Evolutionary conservation across 140 eudicot genomes (phyloP).

Genomic region (Anethum foeniculum): DNA sequence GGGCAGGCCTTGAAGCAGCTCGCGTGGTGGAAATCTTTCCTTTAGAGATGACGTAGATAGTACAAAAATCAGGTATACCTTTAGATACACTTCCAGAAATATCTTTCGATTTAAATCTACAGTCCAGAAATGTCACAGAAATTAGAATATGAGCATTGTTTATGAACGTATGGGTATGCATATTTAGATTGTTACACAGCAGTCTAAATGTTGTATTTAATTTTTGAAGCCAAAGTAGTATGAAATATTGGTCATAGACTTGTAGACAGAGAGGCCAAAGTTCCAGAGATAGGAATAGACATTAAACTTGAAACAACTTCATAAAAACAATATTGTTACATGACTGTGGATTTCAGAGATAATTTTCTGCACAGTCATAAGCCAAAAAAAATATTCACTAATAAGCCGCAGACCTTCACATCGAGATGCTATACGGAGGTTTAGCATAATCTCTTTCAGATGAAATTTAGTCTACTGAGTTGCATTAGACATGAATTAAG

Average conservation of each 20-base stretch:
- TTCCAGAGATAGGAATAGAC: background rate
- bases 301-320: background rate
- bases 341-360: background rate
- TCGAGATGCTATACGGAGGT: too few relatives aligned
- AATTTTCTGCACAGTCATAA: background rate
- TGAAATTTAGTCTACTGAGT: background rate
- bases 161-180: background rate
- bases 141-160: slow-evolving; percentile 16
- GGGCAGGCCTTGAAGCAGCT: slow-evolving; percentile 66
- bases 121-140: slow-evolving; percentile 9
- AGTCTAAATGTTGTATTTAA: background rate
- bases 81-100: slow-evolving; percentile 48
- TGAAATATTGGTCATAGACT: background rate
- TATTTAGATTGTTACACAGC: too few relatives aligned
- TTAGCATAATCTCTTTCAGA: too few relatives aligned
- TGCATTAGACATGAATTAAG: background rate
- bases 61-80: slow-evolving; percentile 64
- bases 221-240: background rate
- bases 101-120: slow-evolving; percentile 63
- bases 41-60: slow-evolving; percentile 61
- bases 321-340: background rate
- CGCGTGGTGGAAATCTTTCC: slow-evolving; percentile 63
- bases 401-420: too few relatives aligned
- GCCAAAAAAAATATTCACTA: background rate
- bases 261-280: background rate